A percentile compares a stretch with the other conserved stretches of the same genome.
phyloP scores from a whole-genome alignment of 345 rosid genomes.

The Eucalyptus brandiana region DNA sequence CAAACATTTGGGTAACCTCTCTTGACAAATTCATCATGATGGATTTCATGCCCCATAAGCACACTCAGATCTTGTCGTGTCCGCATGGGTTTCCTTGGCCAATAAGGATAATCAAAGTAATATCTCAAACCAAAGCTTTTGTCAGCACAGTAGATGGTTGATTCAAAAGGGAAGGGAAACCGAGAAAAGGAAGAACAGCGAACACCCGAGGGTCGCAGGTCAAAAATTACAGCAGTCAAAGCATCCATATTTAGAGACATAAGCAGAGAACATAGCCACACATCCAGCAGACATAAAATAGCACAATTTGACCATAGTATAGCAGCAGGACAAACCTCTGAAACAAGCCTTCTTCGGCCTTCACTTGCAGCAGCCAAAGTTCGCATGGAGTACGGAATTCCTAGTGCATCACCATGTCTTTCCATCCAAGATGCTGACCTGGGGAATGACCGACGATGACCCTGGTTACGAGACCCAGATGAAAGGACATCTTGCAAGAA shows the following conservation, averaged over 20 bases:
- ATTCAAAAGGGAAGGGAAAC: neutral
- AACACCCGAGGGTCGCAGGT: neutral
- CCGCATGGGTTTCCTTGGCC: neutral
- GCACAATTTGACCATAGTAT: neutral
- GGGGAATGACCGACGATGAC: constrained; percentile 32
- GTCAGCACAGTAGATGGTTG: neutral
- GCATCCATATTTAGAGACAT: neutral
- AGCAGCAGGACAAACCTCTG: constrained; percentile 53
- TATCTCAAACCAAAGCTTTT: neutral
- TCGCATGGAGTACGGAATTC: constrained; percentile 44
- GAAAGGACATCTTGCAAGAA: constrained; percentile 33
- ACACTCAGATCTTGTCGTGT: neutral
- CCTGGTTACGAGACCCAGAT: constrained; percentile 32
- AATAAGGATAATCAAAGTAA: neutral
- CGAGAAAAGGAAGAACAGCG: neutral
- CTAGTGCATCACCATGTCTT: constrained; percentile 48
- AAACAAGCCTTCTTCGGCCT: constrained; percentile 61
- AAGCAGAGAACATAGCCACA: neutral
- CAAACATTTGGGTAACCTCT: neutral
- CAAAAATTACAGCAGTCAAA: neutral
- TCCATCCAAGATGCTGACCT: constrained; percentile 45
- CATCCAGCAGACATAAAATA: neutral
- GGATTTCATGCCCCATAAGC: neutral
- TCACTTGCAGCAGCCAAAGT: constrained; percentile 42
- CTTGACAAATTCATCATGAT: neutral